Evolutionary conservation across 164 flowering plant genomes (phyloP), one percentile per base, ranked within the genome.

Genomic region (Pachysandra terminalis): DNA sequence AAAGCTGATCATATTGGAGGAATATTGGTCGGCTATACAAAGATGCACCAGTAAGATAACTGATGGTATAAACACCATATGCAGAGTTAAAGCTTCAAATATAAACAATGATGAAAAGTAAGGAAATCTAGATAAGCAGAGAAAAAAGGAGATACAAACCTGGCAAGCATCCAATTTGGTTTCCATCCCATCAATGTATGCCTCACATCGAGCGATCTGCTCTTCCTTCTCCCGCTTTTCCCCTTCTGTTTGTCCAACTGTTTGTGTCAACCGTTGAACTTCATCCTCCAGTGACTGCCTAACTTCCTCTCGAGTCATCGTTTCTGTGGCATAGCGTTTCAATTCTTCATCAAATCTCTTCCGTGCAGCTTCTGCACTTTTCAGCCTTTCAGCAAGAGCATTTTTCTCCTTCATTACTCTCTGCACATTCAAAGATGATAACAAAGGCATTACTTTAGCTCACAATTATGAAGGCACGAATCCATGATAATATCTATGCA

Each of bases 161-260:
- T 93, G 84, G 84, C 95, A 93, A 3, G 93, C 82, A 68, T 88
- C 88, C 82, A 96, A 69, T 79, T 88, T 91, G 35, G 92, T 83
- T 75, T 93, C 96, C 90, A 91, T 86, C 67, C 90, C 93, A 78
- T 91, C 90, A 77, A 96, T 93, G 76, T 87, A 96, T 14, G 91
- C 90, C 77, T 96, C 98, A 81, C 96, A 93, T 28, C 95, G 85
- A 75, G 92, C 87, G 82, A 96, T 86, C 77, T 93, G 97, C 72
- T 89, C 96, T 79, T 96, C 99, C 77, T 96, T 96, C 73, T 93
- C 98, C 67, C 93, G 75, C 75, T 91, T 93, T 71, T 90, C 95
- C 65, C 85, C 97, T 83, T 87, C 97, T 57, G 97, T 91, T 76
- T 96, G 90, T 60, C 95, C 99, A 65, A 87, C 98, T 23, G 98